Evolutionary conservation across 2,329 filamentous ascomycete species (phyloP), one percentile per base, ranked within the genome.

Genomic region (Gaeumannomyces sp.): DNA sequence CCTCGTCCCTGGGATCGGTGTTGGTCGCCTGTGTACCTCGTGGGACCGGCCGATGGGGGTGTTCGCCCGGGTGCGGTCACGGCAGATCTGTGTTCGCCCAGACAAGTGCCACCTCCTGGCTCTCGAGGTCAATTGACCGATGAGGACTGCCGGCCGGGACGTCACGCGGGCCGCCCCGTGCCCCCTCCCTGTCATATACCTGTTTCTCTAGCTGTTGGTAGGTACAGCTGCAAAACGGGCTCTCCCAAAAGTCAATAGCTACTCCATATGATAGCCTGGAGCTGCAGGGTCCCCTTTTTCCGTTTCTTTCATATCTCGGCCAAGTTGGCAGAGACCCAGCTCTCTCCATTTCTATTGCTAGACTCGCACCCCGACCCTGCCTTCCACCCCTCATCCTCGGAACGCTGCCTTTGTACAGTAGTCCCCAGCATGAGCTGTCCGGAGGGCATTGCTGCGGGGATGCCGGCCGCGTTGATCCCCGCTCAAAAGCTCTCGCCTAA

Each of bases 391-490:
- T 19, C 14, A 6, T 53, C 45, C 19, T 25, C 8, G 8, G 19
- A 25, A n/a, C 22, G 2, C 22, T 11, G 22, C 22, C n/a, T 10
- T 25, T 25, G 45, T n/a, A 6, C 16, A 28, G 61, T 7, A 28
- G 25, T 35, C 29, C 7, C 53, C 53, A 53, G 25, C 33, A 69
- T 71, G 69, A 68, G 64, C 62, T 64, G 28, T 22, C 67, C 69
- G 29, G 73, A 76, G 70, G 74, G 76, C 66, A 74, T 78, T 69
- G 71, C 70, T 66, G 71, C 76, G 60, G 73, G 75, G 53, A 76
- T 78, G 64, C 74, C 77, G 64, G 71, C 75, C 65, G 71, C 58
- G 35, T 28, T 50, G 62, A 70, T 78, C 56, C 73, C 77, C 31
- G 75, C 76, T 64, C 77, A 78, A 65, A 79, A 76, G 64, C 68